A percentile compares a stretch with the other conserved stretches of the same genome.
These are phyloP conservation scores for Acephala macrosclerotiorum DNA, from an alignment of 2,329 filamentous ascomycete genomes.

Conservation along the genomic window DNA sequence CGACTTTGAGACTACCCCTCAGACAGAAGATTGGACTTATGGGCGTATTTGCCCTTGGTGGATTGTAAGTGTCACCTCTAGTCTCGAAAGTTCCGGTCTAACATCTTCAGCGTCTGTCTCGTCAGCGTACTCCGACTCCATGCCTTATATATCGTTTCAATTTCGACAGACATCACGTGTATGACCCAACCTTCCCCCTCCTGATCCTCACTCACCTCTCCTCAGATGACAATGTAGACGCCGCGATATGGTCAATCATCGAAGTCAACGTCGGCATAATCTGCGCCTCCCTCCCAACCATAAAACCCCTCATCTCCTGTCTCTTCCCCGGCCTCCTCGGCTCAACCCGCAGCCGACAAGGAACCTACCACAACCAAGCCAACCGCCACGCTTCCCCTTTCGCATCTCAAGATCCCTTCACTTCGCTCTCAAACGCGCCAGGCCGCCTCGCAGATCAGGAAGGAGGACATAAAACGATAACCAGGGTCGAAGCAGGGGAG, in stretches of 20 bases:
- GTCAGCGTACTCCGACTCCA: conserved; percentile 31
- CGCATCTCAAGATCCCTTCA: not conserved
- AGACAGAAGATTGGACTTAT: conserved; percentile 35
- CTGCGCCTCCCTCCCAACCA: conserved; percentile 66
- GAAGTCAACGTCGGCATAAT: conserved; percentile 48
- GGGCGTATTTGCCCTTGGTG: conserved; percentile 34
- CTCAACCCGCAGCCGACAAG: conserved; percentile 14
- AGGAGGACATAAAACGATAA: conserved; percentile 10
- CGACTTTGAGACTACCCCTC: conserved; percentile 27
- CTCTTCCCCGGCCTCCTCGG: conserved; percentile 27
- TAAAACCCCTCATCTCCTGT: conserved; percentile 61
- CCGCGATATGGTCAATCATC: conserved; percentile 45
- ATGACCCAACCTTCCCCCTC: conserved; percentile 6
- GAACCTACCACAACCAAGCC: not conserved
- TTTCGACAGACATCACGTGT: conserved; percentile 24
- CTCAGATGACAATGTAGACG: conserved; percentile 40
- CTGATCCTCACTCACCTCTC: not conserved
- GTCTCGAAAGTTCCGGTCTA: not conserved
- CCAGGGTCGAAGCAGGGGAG: conserved; percentile 10
- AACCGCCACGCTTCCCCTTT: not conserved
- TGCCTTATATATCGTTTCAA: conserved; percentile 23
- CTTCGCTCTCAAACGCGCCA: not conserved
- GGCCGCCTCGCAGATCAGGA: conserved; percentile 5
- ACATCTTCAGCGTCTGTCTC: conserved; percentile 29
- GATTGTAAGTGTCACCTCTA: conserved; percentile 31